These are phyloP conservation scores for Phascolomyces articulosus DNA, from an alignment of 371 early-diverging fungal species.

Conservation along the genomic window DNA sequence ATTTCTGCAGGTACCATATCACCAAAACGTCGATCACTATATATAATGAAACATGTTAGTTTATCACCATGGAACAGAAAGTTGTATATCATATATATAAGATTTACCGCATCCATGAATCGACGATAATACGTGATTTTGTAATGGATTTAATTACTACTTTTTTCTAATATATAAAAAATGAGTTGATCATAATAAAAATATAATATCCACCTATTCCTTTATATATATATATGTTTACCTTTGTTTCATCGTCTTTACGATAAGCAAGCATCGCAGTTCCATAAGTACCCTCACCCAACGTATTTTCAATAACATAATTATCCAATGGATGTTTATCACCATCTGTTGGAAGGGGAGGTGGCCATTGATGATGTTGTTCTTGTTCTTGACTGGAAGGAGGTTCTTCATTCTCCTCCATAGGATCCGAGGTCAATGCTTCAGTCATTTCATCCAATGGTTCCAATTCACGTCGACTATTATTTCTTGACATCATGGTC, in stretches of 20 bases:
- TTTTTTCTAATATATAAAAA: conserved; percentile 51
- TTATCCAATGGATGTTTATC: conserved; percentile 42
- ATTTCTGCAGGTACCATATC: conserved; percentile 69
- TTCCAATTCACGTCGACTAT: not conserved
- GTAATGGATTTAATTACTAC: conserved; percentile 74
- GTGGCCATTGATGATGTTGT: not conserved
- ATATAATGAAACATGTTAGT: no score
- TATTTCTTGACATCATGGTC: not conserved
- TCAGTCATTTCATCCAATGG: not conserved
- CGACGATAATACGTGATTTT: conserved; percentile 67
- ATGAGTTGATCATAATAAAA: no score
- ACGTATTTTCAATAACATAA: conserved; percentile 58
- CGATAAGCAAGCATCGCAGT: conserved; percentile 61
- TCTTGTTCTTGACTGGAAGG: not conserved
- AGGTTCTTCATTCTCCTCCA: no score
- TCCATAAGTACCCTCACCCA: conserved; percentile 83
- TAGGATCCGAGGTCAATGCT: not conserved
- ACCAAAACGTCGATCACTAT: conserved; percentile 62
- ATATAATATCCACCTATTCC: not conserved
- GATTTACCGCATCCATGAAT: conserved; percentile 60
- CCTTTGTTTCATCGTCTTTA: conserved; percentile 53
- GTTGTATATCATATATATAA: no score
- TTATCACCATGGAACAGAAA: no score
- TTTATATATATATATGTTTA: conserved; percentile 12
- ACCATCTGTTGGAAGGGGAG: conserved; percentile 11